These are phyloP conservation scores for Neurospora sp. DNA, from an alignment of 495 filamentous ascomycete genomes.

Conservation along the genomic window DNA sequence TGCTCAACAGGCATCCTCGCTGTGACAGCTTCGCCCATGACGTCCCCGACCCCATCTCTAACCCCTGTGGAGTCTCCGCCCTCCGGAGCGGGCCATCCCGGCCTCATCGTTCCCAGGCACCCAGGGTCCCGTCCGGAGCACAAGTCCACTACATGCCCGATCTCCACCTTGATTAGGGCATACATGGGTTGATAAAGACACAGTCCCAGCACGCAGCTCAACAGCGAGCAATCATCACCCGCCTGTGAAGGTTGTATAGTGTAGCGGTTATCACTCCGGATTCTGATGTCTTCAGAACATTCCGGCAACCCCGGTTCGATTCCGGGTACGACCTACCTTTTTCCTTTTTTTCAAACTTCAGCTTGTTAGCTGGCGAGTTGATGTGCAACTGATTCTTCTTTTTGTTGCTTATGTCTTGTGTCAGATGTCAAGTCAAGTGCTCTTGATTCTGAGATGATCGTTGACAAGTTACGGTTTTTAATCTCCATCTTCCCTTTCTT, in stretches of 20 bases:
- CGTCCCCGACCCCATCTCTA: neutral
- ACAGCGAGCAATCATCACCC: neutral
- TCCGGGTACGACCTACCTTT: slow-evolving; percentile 21
- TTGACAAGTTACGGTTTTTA: neutral
- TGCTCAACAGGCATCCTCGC: neutral
- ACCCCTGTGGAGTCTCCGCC: neutral
- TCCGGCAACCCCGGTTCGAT: slow-evolving; percentile 25
- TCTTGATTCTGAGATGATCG: neutral
- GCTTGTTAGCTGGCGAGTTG: neutral
- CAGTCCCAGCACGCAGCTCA: neutral
- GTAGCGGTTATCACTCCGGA: neutral
- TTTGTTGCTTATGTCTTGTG: neutral
- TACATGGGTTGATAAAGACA: neutral
- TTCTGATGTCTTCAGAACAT: slow-evolving; percentile 1
- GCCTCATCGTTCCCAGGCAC: neutral
- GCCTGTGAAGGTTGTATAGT: neutral
- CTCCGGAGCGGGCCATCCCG: neutral
- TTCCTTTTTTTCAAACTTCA: neutral
- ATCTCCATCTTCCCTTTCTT: neutral
- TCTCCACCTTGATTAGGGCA: neutral
- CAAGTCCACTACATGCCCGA: neutral
- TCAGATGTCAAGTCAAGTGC: neutral
- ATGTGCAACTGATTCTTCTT: neutral
- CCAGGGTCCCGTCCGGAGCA: neutral
- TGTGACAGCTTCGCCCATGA: neutral